Evolutionary conservation across 345 rosid genomes (phyloP), one percentile per base, ranked within the genome.

Genomic region (Eucalyptus camaldulensis): DNA sequence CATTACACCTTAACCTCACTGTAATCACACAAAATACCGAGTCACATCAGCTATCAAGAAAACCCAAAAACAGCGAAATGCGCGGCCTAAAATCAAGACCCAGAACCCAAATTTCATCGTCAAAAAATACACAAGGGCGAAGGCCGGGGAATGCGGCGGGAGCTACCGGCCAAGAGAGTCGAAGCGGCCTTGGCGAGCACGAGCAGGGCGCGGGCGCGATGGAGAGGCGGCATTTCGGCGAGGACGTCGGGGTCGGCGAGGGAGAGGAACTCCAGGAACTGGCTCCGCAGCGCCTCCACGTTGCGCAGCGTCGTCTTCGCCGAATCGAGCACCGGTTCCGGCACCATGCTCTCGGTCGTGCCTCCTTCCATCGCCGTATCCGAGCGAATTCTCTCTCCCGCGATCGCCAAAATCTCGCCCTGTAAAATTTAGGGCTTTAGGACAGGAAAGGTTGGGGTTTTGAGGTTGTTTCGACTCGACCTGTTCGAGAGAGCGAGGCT

Each of bases 1-100:
- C 99, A 65, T 80, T 91, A 88, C 99, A 95, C 91, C 97, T 97
- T 92, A 98, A 88, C 92, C 94, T 95, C 96, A 98, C 99, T 97
- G 93, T 13, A 91, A 13, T 27, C 49, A 49, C 53, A 80, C 76
- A 80, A 40, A 50, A 2, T 33, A 40, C 31, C n/a, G 50, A 87
- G 37, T 10, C 45, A 86, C 4, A 86, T 86, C 29, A 86, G 58
- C 33, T 50, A 85, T 54, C 54, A 3, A 62, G 49, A 33, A 86
- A 31, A 24, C 13, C 40, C 65, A 25, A 47, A 58, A 86, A 90
- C 56, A 90, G 72, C 76, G 31, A 65, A 51, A 81, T 80, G 53
- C 47, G 16, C 80, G 87, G 44, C 11, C 45, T 86, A 89, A 87
- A 86, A 56, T 80, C 86, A 72, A 49, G 50, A 21, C 86, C 80